Conservation (phyloP, 83 land plant genomes). For the Isoetes engelmannii region DNA sequence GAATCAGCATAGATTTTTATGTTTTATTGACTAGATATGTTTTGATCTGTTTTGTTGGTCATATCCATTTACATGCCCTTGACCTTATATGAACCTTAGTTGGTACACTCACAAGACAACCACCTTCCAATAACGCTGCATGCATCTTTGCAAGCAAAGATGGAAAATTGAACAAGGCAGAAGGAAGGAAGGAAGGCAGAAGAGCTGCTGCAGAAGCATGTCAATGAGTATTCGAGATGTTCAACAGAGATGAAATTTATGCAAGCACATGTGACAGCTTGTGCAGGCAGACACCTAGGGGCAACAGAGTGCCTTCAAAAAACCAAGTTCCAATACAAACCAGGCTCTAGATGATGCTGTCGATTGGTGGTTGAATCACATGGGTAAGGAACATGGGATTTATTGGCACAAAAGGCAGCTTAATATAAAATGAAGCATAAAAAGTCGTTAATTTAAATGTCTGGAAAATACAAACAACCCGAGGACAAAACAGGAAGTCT, state of each 20-base stretch:
- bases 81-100: constrained; percentile 51
- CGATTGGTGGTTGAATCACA: constrained; percentile 80
- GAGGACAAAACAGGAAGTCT: constrained; percentile 41
- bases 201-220: constrained; percentile 52
- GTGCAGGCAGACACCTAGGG: constrained; percentile 61
- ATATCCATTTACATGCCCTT: constrained; percentile 49
- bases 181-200: no score
- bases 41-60: neutral
- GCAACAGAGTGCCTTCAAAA: constrained; percentile 60
- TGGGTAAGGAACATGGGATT: constrained; percentile 58
- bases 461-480: constrained; percentile 58
- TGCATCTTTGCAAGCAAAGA: constrained; percentile 73
- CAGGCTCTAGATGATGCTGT: constrained; percentile 70
- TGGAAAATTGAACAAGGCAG: constrained; percentile 54
- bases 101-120: constrained; percentile 56
- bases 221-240: constrained; percentile 49
- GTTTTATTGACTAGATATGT: neutral
- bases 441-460: constrained; percentile 50
- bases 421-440: constrained; percentile 80
- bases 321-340: constrained; percentile 64
- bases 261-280: constrained; percentile 81
- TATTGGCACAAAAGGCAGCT: constrained; percentile 65
- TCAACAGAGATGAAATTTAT: constrained; percentile 45
- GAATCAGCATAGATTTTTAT: neutral
- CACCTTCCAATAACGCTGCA: constrained; percentile 58